Evolutionary conservation across 2,329 filamentous ascomycete species (phyloP).

Genomic region (Sclerotinia glacialis): DNA sequence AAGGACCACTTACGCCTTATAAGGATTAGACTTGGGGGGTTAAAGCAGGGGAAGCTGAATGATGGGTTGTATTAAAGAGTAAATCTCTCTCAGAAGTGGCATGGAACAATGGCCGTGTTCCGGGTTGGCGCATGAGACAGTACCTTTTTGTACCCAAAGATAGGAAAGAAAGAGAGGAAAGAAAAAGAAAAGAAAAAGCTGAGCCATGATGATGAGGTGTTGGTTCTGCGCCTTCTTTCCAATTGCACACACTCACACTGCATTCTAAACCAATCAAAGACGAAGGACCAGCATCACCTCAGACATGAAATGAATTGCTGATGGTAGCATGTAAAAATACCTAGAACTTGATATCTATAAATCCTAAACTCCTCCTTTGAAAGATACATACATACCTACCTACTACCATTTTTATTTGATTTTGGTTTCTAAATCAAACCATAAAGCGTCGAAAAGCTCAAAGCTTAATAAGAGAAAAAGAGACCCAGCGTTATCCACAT

Average conservation of each 20-base stretch:
- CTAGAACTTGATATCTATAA: not conserved
- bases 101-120: slow-evolving; percentile 17
- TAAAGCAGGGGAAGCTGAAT: slow-evolving; percentile 4
- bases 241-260: not conserved
- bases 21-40: slow-evolving; percentile 11
- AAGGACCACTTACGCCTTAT: slow-evolving; percentile 13
- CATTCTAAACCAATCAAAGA: not conserved
- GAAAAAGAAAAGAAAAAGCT: not conserved
- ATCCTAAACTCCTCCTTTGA: not conserved
- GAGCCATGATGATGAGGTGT: slow-evolving; percentile 15
- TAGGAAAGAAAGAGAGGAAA: not conserved
- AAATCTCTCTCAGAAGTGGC: slow-evolving; percentile 6
- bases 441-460: not conserved
- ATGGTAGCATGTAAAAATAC: not conserved
- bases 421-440: not conserved
- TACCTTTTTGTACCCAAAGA: not conserved
- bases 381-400: too few species aligned
- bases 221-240: slow-evolving; percentile 7
- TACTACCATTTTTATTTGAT: too few species aligned
- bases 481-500: not conserved
- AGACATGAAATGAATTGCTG: not conserved
- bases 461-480: not conserved
- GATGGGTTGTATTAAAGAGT: slow-evolving; percentile 3
- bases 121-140: slow-evolving; percentile 17
- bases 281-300: not conserved